Base-by-base conservation (phyloP, 2,329 filamentous ascomycete genomes). In the Periconia digitata region DNA sequence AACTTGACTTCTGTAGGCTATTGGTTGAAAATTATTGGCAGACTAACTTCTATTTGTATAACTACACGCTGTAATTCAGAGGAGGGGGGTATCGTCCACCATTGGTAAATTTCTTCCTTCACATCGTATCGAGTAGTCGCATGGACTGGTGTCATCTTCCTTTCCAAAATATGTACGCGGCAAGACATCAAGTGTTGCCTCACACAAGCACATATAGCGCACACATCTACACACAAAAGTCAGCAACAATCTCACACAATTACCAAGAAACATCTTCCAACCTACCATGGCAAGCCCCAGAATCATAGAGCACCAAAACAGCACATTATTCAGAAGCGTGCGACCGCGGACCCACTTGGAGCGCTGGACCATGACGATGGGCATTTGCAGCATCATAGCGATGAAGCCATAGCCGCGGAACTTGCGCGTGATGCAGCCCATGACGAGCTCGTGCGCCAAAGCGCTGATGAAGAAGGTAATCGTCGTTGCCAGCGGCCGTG, bases 391-490 rank as follows among this genome's bases (percentile, higher is more conserved):
- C 94, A 99, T 97, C 85, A 96, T 94, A 53, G 90, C 88, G 17
- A 95, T 66, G 67, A 96, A 95, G 8, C 92, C 94, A 66, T 97
- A 99, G 12, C 94, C 94, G 32, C 94, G 79, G 39, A 97, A 79
- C 76, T 99, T 97, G 78, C 96, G 92, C 21, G 92, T 96, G 69
- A 99, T 97, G 71, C 92, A 97, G 7, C 89, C 91, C 89, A 99
- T 95, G 63, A 99, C 89, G 48, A 99, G 81, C 72, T 99, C 94
- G 68, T 97, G 94, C 15, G 90, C 91, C 18, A 95, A 67, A 29
- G 94, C 90, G 50, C 86, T 92, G 62, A 97, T 87, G 48, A 97
- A 74, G 66, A 99, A 97, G 0, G 94, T 97, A 58, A 96, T 89
- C 52, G 91, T 75, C 21, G 92, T 97, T 21, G 94, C 92, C 47